phyloP scores from a whole-genome alignment of 1,139 yeast genomes.

The Suhomyces maxii region DNA sequence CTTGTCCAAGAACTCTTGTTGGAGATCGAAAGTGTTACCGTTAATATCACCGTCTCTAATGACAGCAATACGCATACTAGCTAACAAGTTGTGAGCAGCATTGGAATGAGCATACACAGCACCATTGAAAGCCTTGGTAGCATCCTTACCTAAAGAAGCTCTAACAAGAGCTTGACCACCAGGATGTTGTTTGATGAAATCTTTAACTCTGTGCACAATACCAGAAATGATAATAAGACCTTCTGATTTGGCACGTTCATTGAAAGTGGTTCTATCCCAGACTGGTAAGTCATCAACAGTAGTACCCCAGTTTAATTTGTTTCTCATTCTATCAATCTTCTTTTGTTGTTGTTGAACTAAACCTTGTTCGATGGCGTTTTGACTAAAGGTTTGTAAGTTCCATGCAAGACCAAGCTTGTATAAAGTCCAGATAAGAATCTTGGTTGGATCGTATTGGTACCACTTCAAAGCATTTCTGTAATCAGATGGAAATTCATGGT shows the following conservation, averaged over 20 bases:
- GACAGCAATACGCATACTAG: constrained; percentile 95
- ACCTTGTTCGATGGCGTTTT: constrained; percentile 96
- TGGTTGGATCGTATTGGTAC: constrained; percentile 99
- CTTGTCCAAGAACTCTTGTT: constrained; percentile 50
- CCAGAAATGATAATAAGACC: constrained; percentile 84
- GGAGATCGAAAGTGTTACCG: constrained; percentile 53
- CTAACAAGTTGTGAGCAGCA: constrained; percentile 95
- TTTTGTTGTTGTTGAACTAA: constrained; percentile 86
- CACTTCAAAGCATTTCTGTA: constrained; percentile 97
- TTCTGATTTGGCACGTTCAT: constrained; percentile 57
- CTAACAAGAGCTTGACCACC: constrained; percentile 91
- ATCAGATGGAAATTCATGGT: constrained; percentile 98
- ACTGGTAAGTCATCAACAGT: constrained; percentile 83
- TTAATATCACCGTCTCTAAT: constrained; percentile 64
- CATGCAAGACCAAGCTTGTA: constrained; percentile 84
- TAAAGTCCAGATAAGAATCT: constrained; percentile 67
- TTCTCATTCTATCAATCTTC: constrained; percentile 81
- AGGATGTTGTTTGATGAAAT: constrained; percentile 89
- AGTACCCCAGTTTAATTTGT: constrained; percentile 89
- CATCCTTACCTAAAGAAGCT: constrained; percentile 93
- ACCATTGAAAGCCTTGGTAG: constrained; percentile 95
- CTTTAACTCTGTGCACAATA: constrained; percentile 87
- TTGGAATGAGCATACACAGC: constrained; percentile 96
- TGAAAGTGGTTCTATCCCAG: constrained; percentile 84
- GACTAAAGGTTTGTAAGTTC: constrained; percentile 89